These are phyloP conservation scores for Cystofilobasidium capitatum DNA, from an alignment of 768 basidiomycete genomes.

Conservation along the genomic window DNA sequence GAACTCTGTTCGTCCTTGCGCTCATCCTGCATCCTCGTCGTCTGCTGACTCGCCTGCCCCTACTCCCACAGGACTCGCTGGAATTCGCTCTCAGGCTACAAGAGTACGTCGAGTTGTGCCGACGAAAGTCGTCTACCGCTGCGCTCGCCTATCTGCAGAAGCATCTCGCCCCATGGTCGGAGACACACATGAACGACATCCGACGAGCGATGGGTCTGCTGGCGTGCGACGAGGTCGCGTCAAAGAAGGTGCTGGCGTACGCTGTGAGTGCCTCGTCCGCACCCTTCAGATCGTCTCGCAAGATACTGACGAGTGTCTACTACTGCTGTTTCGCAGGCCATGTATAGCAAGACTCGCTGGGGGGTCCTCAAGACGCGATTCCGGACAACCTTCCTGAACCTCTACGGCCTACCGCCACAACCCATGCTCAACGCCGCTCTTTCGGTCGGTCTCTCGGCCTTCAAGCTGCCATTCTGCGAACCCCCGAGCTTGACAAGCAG, in stretches of 20 bases:
- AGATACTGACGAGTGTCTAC: not conserved
- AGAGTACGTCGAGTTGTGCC: constrained; percentile 86
- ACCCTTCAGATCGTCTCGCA: not conserved
- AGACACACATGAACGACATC: constrained; percentile 68
- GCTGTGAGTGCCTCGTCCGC: constrained; percentile 46
- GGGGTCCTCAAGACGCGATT: constrained; percentile 61
- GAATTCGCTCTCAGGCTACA: constrained; percentile 94
- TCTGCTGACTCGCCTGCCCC: too few relatives aligned
- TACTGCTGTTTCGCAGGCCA: constrained; percentile 46
- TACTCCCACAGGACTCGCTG: constrained; percentile 65
- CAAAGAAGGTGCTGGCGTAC: constrained; percentile 67
- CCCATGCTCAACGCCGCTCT: constrained; percentile 78
- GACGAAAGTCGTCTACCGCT: constrained; percentile 54
- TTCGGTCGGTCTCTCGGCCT: constrained; percentile 79
- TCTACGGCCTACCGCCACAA: constrained; percentile 78
- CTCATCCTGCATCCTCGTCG: not conserved
- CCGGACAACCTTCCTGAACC: constrained; percentile 71
- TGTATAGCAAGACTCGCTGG: constrained; percentile 81
- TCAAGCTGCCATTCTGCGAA: constrained; percentile 81
- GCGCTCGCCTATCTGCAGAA: constrained; percentile 80
- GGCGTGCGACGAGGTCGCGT: constrained; percentile 47
- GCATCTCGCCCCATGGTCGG: constrained; percentile 61
- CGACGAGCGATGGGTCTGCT: constrained; percentile 65
- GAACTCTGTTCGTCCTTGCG: constrained; percentile 54
- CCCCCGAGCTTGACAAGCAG: not conserved